Base-by-base conservation (phyloP, 345 rosid genomes). In the Aquilaria yunnanensis region DNA sequence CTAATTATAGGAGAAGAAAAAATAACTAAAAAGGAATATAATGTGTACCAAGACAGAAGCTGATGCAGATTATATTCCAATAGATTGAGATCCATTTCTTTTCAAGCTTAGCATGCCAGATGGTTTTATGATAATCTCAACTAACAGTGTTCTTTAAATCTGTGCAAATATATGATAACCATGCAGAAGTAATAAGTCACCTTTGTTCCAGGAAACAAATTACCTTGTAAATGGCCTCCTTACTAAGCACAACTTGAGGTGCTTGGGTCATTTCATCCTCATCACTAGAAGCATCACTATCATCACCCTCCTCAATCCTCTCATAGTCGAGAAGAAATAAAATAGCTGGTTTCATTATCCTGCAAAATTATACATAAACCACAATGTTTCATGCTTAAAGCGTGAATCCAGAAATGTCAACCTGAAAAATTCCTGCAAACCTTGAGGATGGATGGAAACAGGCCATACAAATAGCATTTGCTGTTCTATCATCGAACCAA, bases 251-350 rank as follows among this genome's bases (percentile, higher is more conserved):
- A 67, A 56, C 85, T 32, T 81, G 84, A 57, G 87, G 61, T 30
- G 51, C 43, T 50, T 70, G 82, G 53, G 82, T 29, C 32, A 70
- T 68, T 37, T 86, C 97, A 61, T 91, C 99, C 59, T 90, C 99
- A 43, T 78, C 69, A 62, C 88, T 79, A 34, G 89, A 78, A 72
- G 76, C 83, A 74, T 88, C 97, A 72, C 84, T 82, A 71, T 86
- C 84, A 45, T 85, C 78, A 50, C 74, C 83, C 60, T 80, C 87
- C 32, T 81, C 89, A 67, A 88, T 73, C 82, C 85, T 90, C 81
- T 94, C 99, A 64, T 75, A 91, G 77, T 87, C 95, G 51, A 94
- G 87, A 70, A 94, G 96, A 78, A 88, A 94, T 7, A 90, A 80
- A 13, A 94, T 67, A 6, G 91, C 69, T 45, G 96, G 83, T 32